phyloP scores from a whole-genome alignment of 2,329 filamentous ascomycete species.

The Myotisia sp. region DNA sequence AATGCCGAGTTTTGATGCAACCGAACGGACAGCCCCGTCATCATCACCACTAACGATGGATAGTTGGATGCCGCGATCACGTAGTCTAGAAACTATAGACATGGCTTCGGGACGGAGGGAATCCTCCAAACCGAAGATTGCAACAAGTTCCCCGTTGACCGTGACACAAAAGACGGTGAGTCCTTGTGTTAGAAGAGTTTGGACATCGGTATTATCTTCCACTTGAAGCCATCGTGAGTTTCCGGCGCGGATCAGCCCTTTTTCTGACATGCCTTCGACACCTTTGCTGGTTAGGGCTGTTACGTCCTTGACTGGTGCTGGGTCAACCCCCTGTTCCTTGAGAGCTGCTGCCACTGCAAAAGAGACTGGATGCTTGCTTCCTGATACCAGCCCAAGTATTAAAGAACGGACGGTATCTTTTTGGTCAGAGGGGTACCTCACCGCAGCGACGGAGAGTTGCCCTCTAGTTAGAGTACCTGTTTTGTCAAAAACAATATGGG shows the following conservation, averaged over 20 bases:
- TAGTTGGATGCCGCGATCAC: constrained; percentile 34
- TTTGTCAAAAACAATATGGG: constrained; percentile 61
- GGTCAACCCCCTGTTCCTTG: constrained; percentile 4
- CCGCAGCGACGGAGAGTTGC: constrained; percentile 28
- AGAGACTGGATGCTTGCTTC: constrained; percentile 41
- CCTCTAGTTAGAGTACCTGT: constrained; percentile 54
- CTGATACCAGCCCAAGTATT: constrained; percentile 28
- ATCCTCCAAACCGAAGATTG: constrained; percentile 39
- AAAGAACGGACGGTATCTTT: constrained; percentile 13
- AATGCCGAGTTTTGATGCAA: constrained; percentile 34
- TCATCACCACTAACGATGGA: constrained; percentile 47
- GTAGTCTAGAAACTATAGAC: constrained; percentile 38
- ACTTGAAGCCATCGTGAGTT: constrained; percentile 26
- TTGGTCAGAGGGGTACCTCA: constrained; percentile 15
- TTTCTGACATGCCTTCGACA: constrained; percentile 13
- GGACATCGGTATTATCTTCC: constrained; percentile 19
- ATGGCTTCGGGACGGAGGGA: constrained; percentile 37
- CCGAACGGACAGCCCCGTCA: constrained; percentile 32
- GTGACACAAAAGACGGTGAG: constrained; percentile 45
- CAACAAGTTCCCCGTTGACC: constrained; percentile 30
- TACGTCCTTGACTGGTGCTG: constrained; percentile 12
- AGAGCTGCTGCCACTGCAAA: constrained; percentile 34
- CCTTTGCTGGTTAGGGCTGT: constrained; percentile 18
- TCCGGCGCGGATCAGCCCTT: constrained; percentile 15
- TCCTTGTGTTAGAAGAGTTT: constrained; percentile 26